These are phyloP conservation scores for Xanthoparmelia taractica DNA, from an alignment of 495 filamentous ascomycete genomes.

Conservation along the genomic window DNA sequence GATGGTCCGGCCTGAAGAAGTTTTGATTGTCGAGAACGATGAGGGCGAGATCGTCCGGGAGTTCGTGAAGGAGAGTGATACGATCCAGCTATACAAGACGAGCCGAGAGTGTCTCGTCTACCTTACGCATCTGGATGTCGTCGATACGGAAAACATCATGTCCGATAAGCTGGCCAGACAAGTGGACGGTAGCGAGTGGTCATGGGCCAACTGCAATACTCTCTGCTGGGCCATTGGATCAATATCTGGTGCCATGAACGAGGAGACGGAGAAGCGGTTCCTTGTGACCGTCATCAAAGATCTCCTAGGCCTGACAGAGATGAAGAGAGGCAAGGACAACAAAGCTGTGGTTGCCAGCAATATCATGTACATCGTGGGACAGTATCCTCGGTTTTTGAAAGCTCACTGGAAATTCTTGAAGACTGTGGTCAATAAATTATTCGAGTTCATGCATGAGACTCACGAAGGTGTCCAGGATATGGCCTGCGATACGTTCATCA, in stretches of 20 bases:
- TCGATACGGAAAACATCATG: slow-evolving; percentile 98
- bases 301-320: slow-evolving; percentile 92
- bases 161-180: slow-evolving; percentile 93
- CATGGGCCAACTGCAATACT: slow-evolving; percentile 98
- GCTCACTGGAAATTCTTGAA: slow-evolving; percentile 99
- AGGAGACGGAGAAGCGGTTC: slow-evolving; percentile 98
- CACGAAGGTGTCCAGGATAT: slow-evolving; percentile 99
- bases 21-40: slow-evolving; percentile 98
- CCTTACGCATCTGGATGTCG: slow-evolving; percentile 92
- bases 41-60: slow-evolving; percentile 98
- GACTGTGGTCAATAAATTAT: slow-evolving; percentile 98
- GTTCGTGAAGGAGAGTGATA: slow-evolving; percentile 98
- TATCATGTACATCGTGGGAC: slow-evolving; percentile 99
- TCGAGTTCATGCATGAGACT: slow-evolving; percentile 99
- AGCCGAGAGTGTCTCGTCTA: slow-evolving; percentile 97
- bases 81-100: slow-evolving; percentile 98
- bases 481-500: slow-evolving; percentile 99
- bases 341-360: slow-evolving; percentile 98
- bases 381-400: slow-evolving; percentile 96
- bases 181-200: slow-evolving; percentile 94
- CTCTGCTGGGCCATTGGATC: slow-evolving; percentile 99
- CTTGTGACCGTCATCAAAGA: slow-evolving; percentile 98
- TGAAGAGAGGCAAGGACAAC: slow-evolving; percentile 99
- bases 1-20: slow-evolving; percentile 97
- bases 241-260: slow-evolving; percentile 97